A percentile compares a stretch with the other conserved stretches of the same genome.
Conservation (phyloP, 495 filamentous ascomycete species). For the Penicillium ucsense region DNA sequence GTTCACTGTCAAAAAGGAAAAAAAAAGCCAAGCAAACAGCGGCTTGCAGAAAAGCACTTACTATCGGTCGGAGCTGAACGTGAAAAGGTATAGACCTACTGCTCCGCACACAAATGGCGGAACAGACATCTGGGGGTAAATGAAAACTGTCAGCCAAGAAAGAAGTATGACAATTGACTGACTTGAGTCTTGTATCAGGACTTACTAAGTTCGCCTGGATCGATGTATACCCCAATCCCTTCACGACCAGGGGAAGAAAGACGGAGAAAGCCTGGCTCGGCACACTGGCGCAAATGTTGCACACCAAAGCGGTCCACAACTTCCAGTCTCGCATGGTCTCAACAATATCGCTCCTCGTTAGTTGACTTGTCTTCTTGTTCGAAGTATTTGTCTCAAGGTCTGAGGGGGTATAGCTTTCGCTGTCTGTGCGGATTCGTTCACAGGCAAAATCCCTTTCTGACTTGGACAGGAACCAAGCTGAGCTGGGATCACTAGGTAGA, state of each 20-base stretch:
- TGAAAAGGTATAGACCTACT: conserved; percentile 3
- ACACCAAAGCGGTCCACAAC: conserved; percentile 38
- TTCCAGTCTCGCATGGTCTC: conserved; percentile 42
- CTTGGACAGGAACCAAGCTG: conserved; percentile 44
- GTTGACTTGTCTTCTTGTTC: conserved; percentile 2
- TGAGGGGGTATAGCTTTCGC: not conserved
- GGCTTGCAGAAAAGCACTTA: not conserved
- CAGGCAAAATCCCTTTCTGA: conserved; percentile 37
- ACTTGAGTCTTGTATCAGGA: too few species aligned
- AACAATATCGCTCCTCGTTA: conserved; percentile 35
- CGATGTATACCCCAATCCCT: conserved; percentile 17
- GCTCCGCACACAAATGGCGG: conserved; percentile 8
- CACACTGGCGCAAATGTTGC: conserved; percentile 46
- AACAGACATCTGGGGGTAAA: conserved; percentile 5
- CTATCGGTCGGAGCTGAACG: conserved; percentile 6
- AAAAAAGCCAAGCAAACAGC: not conserved
- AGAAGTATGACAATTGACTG: not conserved
- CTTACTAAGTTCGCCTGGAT: conserved; percentile 5
- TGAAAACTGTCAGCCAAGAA: not conserved
- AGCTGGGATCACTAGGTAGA: conserved; percentile 39
- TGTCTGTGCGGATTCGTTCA: conserved; percentile 21
- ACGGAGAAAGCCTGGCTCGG: conserved; percentile 43
- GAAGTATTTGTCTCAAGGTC: not conserved
- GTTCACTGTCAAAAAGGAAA: not conserved
- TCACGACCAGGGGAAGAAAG: conserved; percentile 44